These are phyloP conservation scores for Acrodontium crateriforme DNA, from an alignment of 2,329 filamentous ascomycete genomes.

Conservation along the genomic window DNA sequence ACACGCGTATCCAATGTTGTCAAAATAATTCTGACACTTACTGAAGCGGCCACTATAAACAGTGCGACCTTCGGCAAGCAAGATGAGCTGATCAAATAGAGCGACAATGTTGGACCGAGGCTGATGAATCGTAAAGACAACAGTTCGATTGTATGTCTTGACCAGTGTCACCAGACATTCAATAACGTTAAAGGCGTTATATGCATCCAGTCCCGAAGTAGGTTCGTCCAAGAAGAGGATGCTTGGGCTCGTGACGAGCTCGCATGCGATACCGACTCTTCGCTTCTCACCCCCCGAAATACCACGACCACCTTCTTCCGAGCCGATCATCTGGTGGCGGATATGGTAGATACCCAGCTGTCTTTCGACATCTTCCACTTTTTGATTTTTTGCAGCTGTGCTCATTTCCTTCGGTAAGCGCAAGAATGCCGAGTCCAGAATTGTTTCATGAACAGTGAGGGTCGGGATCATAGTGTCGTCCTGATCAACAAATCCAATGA, in stretches of 20 bases:
- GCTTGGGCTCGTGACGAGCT: conserved; percentile 91
- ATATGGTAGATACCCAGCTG: conserved; percentile 93
- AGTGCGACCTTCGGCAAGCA: conserved; percentile 75
- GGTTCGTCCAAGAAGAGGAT: conserved; percentile 96
- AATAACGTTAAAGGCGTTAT: conserved; percentile 95
- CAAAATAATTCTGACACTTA: conserved; percentile 84
- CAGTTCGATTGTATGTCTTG: conserved; percentile 91
- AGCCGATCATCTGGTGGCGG: conserved; percentile 87
- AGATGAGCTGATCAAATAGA: conserved; percentile 83
- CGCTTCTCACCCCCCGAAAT: conserved; percentile 96
- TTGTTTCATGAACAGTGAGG: conserved; percentile 93
- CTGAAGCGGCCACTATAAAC: conserved; percentile 89
- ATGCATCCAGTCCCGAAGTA: conserved; percentile 89
- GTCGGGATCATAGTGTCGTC: conserved; percentile 95
- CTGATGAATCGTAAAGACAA: conserved; percentile 97
- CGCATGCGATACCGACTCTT: conserved; percentile 90
- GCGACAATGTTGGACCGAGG: conserved; percentile 97
- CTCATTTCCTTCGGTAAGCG: conserved; percentile 90
- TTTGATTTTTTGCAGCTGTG: conserved; percentile 71
- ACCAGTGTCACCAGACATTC: conserved; percentile 90
- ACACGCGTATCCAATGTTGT: conserved; percentile 80
- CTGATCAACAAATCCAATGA: conserved; percentile 95
- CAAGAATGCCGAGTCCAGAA: conserved; percentile 81
- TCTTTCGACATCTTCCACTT: conserved; percentile 83
- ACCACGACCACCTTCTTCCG: conserved; percentile 86